Evolutionary conservation across 2,329 filamentous ascomycete species (phyloP).

Genomic region (Purpureocillium takamizusanense): DNA sequence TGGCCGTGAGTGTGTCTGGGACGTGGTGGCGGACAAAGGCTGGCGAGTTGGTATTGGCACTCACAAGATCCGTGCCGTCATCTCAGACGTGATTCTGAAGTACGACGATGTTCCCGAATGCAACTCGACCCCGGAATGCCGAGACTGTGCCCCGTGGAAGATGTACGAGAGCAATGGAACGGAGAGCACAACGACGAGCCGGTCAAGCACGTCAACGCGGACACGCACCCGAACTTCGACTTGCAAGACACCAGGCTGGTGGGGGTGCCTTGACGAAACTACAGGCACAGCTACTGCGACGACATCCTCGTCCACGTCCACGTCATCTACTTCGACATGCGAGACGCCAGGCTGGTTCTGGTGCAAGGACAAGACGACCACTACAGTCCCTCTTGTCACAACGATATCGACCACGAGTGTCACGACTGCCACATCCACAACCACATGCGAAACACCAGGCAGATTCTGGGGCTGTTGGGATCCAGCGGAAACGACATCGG

Average conservation of each 20-base stretch:
- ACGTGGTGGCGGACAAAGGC: slow-evolving; percentile 83
- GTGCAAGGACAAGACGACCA: slow-evolving; percentile 41
- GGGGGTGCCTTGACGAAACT: slow-evolving; percentile 65
- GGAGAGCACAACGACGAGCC: slow-evolving; percentile 58
- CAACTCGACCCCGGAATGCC: slow-evolving; percentile 66
- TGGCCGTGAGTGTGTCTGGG: slow-evolving; percentile 80
- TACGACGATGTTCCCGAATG: slow-evolving; percentile 78
- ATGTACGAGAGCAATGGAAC: slow-evolving; percentile 90
- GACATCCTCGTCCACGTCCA: slow-evolving; percentile 31
- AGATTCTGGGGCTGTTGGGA: slow-evolving; percentile 50
- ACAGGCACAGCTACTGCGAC: slow-evolving; percentile 34
- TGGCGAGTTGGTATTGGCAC: slow-evolving; percentile 89
- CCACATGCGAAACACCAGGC: slow-evolving; percentile 41
- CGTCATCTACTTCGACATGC: slow-evolving; percentile 44
- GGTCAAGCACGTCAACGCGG: slow-evolving; percentile 41
- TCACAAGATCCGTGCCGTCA: slow-evolving; percentile 83
- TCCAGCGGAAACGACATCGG: slow-evolving; percentile 18
- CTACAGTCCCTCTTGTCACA: slow-evolving; percentile 25
- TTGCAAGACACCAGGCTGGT: slow-evolving; percentile 90
- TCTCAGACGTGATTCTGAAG: slow-evolving; percentile 74
- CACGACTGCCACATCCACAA: slow-evolving; percentile 23
- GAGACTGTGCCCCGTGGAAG: slow-evolving; percentile 89
- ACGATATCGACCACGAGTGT: slow-evolving; percentile 18
- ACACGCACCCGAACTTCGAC: slow-evolving; percentile 76
- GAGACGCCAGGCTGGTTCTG: slow-evolving; percentile 59